These are phyloP conservation scores for Arthromyces matolae DNA, from an alignment of 768 basidiomycete genomes.

Conservation along the genomic window DNA sequence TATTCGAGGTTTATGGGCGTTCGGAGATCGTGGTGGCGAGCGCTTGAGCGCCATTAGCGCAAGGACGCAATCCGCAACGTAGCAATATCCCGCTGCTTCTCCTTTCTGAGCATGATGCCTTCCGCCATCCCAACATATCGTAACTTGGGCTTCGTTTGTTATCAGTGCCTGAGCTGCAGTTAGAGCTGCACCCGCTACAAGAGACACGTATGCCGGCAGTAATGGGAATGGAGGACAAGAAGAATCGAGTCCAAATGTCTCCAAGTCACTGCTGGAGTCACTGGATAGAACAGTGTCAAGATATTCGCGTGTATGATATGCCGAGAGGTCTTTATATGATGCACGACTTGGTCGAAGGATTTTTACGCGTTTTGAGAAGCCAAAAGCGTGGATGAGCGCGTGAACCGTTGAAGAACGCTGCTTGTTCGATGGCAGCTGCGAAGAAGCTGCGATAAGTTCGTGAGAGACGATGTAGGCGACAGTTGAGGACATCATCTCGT, in stretches of 20 bases:
- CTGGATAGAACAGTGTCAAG: conserved; percentile 52
- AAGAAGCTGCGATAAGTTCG: conserved; percentile 53
- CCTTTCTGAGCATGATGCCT: conserved; percentile 83
- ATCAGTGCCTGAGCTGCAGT: conserved; percentile 65
- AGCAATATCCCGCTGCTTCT: conserved; percentile 87
- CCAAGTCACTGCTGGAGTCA: conserved; percentile 13
- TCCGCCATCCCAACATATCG: conserved; percentile 92
- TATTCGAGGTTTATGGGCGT: conserved; percentile 48
- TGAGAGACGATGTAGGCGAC: conserved; percentile 55
- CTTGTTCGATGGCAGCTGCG: conserved; percentile 64
- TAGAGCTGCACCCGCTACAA: conserved; percentile 75
- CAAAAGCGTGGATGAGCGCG: conserved; percentile 51
- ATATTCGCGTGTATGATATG: conserved; percentile 72
- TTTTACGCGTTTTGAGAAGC: conserved; percentile 36
- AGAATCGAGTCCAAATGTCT: conserved; percentile 32
- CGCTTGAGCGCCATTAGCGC: conserved; percentile 70
- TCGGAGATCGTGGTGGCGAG: conserved; percentile 12
- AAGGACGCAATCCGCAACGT: conserved; percentile 86
- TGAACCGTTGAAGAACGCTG: conserved; percentile 66
- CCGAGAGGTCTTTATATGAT: conserved; percentile 49
- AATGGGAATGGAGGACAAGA: conserved; percentile 80
- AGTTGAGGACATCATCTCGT: no score
- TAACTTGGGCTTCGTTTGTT: conserved; percentile 48
- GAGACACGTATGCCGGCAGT: conserved; percentile 63
- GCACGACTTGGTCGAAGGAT: conserved; percentile 56